phyloP scores from a whole-genome alignment of 2,329 filamentous ascomycete species.

The Trichoderma hamatum region DNA sequence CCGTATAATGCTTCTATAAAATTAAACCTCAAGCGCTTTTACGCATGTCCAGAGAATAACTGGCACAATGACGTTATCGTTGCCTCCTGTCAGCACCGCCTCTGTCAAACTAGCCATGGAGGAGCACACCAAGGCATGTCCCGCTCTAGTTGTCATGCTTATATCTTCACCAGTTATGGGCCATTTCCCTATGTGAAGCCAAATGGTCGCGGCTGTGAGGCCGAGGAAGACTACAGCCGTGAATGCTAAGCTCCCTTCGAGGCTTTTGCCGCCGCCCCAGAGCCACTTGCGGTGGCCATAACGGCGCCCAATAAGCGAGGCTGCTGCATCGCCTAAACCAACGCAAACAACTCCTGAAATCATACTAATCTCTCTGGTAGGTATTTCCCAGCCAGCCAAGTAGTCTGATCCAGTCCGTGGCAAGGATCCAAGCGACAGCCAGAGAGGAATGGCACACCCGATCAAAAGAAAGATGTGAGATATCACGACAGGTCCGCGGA shows the following conservation, averaged over 20 bases:
- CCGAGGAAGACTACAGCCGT: slow-evolving; percentile 76
- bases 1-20: slow-evolving; percentile 27
- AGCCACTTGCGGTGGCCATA: slow-evolving; percentile 90
- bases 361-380: slow-evolving; percentile 80
- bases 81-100: slow-evolving; percentile 92
- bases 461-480: slow-evolving; percentile 95
- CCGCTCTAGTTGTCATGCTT: slow-evolving; percentile 44
- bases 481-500: slow-evolving; percentile 91
- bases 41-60: slow-evolving; percentile 92
- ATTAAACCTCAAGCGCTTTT: slow-evolving; percentile 68
- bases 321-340: slow-evolving; percentile 91
- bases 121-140: slow-evolving; percentile 74
- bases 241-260: slow-evolving; percentile 87
- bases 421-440: slow-evolving; percentile 78
- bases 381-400: slow-evolving; percentile 75
- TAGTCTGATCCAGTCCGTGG: slow-evolving; percentile 58
- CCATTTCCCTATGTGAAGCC: slow-evolving; percentile 79
- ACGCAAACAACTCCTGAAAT: slow-evolving; percentile 91
- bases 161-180: slow-evolving; percentile 55
- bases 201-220: slow-evolving; percentile 68
- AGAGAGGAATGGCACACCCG: slow-evolving; percentile 91
- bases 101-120: slow-evolving; percentile 86
- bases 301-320: slow-evolving; percentile 83
- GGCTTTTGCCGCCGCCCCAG: slow-evolving; percentile 94
- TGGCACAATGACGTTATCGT: slow-evolving; percentile 97